A percentile compares a stretch with the other conserved stretches of the same genome.
These are phyloP conservation scores for Lactarius hatsudake DNA, from an alignment of 768 basidiomycete genomes.

Conservation along the genomic window DNA sequence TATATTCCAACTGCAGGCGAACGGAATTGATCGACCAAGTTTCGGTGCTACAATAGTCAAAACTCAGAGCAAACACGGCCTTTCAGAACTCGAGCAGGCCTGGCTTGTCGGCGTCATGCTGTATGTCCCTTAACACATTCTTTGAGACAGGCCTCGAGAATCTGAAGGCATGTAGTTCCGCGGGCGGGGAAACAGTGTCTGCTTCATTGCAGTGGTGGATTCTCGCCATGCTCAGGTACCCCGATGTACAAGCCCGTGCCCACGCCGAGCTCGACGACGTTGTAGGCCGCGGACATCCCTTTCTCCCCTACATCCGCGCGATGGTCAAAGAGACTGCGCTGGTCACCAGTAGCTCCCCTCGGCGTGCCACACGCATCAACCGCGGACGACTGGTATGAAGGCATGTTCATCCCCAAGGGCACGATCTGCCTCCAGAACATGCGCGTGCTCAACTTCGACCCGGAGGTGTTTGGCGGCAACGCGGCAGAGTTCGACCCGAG, in stretches of 20 bases:
- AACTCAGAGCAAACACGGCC: background rate
- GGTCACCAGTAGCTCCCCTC: conserved; percentile 29
- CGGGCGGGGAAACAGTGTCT: background rate
- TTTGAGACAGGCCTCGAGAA: background rate
- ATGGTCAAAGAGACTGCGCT: conserved; percentile 37
- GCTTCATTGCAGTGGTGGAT: conserved; percentile 36
- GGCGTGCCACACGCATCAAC: conserved; percentile 17
- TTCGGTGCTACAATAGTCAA: conserved; percentile 13
- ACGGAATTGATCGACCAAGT: conserved; percentile 9
- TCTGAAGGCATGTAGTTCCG: background rate
- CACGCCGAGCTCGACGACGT: conserved; percentile 44
- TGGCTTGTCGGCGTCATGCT: conserved; percentile 25
- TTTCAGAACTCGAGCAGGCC: conserved; percentile 18
- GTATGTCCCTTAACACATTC: conserved; percentile 5
- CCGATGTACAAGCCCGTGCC: conserved; percentile 37
- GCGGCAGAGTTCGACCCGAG: background rate
- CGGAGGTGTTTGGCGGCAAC: background rate
- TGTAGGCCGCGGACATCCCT: conserved; percentile 33
- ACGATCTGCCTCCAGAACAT: conserved; percentile 7
- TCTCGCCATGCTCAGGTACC: conserved; percentile 41
- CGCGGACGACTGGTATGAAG: conserved; percentile 19
- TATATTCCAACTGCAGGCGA: background rate
- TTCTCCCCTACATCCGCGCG: conserved; percentile 40
- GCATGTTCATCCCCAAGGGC: conserved; percentile 24
- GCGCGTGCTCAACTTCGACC: background rate